These are phyloP conservation scores for Russula emetica DNA, from an alignment of 768 basidiomycete species.

Conservation along the genomic window DNA sequence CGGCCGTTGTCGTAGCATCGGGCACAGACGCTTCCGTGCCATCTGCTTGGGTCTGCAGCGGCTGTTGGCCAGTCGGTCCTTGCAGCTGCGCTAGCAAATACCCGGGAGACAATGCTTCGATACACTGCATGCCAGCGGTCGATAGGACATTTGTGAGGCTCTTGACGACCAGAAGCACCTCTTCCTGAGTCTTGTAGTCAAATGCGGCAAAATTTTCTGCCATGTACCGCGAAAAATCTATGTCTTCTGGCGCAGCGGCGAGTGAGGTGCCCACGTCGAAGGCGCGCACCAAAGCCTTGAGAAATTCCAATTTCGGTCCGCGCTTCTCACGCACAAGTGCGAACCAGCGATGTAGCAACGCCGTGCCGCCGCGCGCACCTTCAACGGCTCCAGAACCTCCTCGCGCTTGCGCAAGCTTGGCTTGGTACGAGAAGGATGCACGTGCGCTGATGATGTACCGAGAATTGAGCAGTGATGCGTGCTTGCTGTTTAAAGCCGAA, in stretches of 20 bases:
- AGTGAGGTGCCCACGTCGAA: constrained; percentile 68
- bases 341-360: constrained; percentile 88
- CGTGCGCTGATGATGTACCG: constrained; percentile 78
- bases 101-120: constrained; percentile 67
- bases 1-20: background rate
- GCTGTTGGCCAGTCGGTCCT: constrained; percentile 27
- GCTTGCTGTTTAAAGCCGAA: constrained; percentile 78
- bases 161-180: constrained; percentile 81
- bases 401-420: constrained; percentile 42
- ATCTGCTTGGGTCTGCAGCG: background rate
- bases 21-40: background rate
- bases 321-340: constrained; percentile 88
- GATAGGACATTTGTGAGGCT: constrained; percentile 71
- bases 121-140: constrained; percentile 75
- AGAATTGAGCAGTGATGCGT: constrained; percentile 83
- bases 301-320: constrained; percentile 76
- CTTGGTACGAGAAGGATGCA: constrained; percentile 81
- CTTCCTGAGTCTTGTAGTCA: constrained; percentile 95
- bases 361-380: constrained; percentile 49
- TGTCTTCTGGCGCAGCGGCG: constrained; percentile 67
- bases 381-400: constrained; percentile 36
- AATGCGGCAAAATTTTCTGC: constrained; percentile 90
- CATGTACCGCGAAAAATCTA: constrained; percentile 87
- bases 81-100: constrained; percentile 63
- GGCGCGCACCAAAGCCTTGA: constrained; percentile 74